Evolutionary conservation across 352 stramenopile genomes (phyloP).

Genomic region (Globisporangium rhizosaccharum): DNA sequence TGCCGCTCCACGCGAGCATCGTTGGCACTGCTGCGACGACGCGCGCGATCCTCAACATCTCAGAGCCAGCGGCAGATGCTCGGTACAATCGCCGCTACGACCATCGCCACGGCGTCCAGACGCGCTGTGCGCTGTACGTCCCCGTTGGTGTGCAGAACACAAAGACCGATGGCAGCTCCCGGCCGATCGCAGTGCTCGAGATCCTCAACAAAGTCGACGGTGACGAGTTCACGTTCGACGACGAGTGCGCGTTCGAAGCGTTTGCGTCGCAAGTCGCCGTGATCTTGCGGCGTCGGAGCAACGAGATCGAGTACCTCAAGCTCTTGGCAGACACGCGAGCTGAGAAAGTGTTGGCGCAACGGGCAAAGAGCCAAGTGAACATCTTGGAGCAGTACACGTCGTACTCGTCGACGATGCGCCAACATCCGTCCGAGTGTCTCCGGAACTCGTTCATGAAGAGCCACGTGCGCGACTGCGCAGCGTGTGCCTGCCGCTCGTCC

Average conservation of each 20-base stretch:
- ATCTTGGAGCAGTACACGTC: slow-evolving; percentile 74
- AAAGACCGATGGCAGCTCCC: slow-evolving; percentile 28
- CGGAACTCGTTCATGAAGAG: slow-evolving; percentile 54
- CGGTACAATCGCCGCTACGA: slow-evolving; percentile 58
- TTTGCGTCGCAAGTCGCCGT: slow-evolving; percentile 85
- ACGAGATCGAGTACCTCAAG: slow-evolving; percentile 89
- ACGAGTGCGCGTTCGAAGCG: slow-evolving; percentile 82
- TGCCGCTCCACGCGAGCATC: slow-evolving; percentile 54
- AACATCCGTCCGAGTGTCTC: slow-evolving; percentile 44
- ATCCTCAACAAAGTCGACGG: slow-evolving; percentile 84
- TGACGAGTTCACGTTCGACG: slow-evolving; percentile 71
- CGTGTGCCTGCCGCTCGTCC: slow-evolving; percentile 17
- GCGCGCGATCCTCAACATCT: slow-evolving; percentile 67
- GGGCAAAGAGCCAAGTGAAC: slow-evolving; percentile 71
- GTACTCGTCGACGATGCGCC: slow-evolving; percentile 36
- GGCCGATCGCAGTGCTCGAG: slow-evolving; percentile 81
- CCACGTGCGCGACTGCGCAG: slow-evolving; percentile 33
- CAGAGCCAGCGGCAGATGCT: slow-evolving; percentile 46
- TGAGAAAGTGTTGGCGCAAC: slow-evolving; percentile 66
- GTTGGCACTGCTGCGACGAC: slow-evolving; percentile 54
- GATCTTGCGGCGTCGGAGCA: slow-evolving; percentile 72
- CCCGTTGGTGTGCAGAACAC: slow-evolving; percentile 70
- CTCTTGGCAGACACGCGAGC: slow-evolving; percentile 72
- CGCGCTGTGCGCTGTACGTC: slow-evolving; percentile 75
- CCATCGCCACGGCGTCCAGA: slow-evolving; percentile 50